Conservation (phyloP, 83 land plant species). For the Thuja plicata region DNA sequence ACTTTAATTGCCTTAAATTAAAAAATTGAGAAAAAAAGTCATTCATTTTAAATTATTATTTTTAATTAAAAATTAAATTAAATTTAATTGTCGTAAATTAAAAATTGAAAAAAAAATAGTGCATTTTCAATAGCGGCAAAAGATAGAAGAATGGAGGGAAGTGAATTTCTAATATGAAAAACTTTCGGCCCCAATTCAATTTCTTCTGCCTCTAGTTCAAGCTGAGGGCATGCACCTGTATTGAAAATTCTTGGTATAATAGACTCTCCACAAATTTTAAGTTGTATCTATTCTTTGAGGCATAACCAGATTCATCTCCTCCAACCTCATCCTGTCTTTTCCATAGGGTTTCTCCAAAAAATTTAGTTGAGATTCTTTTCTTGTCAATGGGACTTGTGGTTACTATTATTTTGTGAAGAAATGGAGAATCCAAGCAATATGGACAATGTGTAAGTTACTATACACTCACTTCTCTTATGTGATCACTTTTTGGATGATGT, state of each 20-base stretch:
- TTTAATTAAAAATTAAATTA: too few relatives aligned
- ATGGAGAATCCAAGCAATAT: slow-evolving; percentile 7
- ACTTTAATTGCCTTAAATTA: too few relatives aligned
- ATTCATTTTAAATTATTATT: too few relatives aligned
- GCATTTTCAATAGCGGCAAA: too few relatives aligned
- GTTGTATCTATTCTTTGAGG: slow-evolving; percentile 3
- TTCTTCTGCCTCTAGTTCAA: background rate
- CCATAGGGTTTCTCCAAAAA: background rate
- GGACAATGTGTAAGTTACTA: background rate
- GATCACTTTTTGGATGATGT: too few relatives aligned
- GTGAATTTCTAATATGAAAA: background rate
- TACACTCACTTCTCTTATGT: too few relatives aligned
- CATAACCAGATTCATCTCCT: slow-evolving; percentile 12
- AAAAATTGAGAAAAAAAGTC: too few relatives aligned
- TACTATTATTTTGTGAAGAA: background rate
- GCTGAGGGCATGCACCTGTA: background rate
- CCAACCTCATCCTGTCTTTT: background rate
- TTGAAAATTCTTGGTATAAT: background rate
- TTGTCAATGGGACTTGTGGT: background rate
- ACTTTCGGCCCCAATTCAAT: background rate
- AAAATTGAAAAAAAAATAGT: too few relatives aligned
- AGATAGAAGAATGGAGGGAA: too few relatives aligned
- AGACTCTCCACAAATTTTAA: background rate
- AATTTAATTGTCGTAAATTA: too few relatives aligned
- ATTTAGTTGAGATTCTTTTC: background rate